phyloP scores from a whole-genome alignment of 2,329 filamentous ascomycete species.

The Hymenoscyphus fructigenus region DNA sequence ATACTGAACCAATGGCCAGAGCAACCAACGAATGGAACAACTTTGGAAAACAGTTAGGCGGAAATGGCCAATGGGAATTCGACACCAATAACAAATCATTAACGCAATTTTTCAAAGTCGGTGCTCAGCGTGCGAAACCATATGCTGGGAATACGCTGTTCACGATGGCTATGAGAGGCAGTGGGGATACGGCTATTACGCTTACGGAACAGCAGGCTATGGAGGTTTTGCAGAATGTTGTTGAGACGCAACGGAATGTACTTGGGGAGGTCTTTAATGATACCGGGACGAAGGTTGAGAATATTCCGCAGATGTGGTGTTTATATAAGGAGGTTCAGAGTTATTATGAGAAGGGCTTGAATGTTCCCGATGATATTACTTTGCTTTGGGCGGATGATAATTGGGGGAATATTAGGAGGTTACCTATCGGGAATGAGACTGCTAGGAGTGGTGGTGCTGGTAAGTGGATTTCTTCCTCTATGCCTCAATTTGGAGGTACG shows the following conservation, averaged over 20 bases:
- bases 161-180: constrained; percentile 70
- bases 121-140: constrained; percentile 61
- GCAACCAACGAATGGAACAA: constrained; percentile 57
- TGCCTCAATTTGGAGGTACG: background rate
- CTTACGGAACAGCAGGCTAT: constrained; percentile 56
- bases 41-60: constrained; percentile 33
- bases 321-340: constrained; percentile 73
- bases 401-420: constrained; percentile 62
- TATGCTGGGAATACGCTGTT: constrained; percentile 65
- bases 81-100: constrained; percentile 68
- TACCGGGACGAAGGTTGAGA: constrained; percentile 39
- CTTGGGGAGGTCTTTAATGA: constrained; percentile 53
- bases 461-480: constrained; percentile 6
- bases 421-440: constrained; percentile 61
- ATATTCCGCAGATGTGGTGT: constrained; percentile 68
- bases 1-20: constrained; percentile 67
- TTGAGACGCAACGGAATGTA: constrained; percentile 58
- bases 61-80: constrained; percentile 65
- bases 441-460: constrained; percentile 61
- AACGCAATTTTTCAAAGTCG: constrained; percentile 66
- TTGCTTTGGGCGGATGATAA: constrained; percentile 71
- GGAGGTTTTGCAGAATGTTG: constrained; percentile 57
- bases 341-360: constrained; percentile 62
- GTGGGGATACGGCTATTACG: constrained; percentile 61
- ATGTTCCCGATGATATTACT: constrained; percentile 65